Evolutionary conservation across 345 rosid species (phyloP).

Genomic region (Populus simonii): DNA sequence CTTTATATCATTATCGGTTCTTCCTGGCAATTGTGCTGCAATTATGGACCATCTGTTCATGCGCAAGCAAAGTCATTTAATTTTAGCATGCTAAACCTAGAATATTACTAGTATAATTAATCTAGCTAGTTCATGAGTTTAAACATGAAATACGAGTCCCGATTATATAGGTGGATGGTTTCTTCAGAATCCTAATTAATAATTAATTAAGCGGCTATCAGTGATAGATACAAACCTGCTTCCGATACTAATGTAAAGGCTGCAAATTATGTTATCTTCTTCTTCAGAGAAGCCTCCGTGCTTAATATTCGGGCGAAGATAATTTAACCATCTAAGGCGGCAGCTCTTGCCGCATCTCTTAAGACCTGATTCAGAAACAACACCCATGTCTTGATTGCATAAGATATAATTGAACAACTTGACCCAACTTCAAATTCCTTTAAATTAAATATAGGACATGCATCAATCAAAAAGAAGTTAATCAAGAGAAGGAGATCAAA

Average conservation of each 20-base stretch:
- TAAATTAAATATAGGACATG: too few relatives aligned
- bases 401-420: background rate
- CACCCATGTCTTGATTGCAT: background rate
- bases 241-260: conserved; percentile 36
- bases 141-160: too few relatives aligned
- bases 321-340: conserved; percentile 33
- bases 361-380: conserved; percentile 17
- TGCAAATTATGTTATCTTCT: conserved; percentile 34
- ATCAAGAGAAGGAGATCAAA: background rate
- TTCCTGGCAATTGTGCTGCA: conserved; percentile 33
- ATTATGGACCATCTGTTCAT: conserved; percentile 30
- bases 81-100: background rate
- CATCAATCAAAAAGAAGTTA: background rate
- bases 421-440: too few relatives aligned
- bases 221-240: conserved; percentile 20
- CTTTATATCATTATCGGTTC: conserved; percentile 35
- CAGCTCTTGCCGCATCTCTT: conserved; percentile 39
- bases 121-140: too few relatives aligned
- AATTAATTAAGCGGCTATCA: too few relatives aligned
- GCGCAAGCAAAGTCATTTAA: background rate
- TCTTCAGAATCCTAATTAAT: too few relatives aligned
- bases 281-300: conserved; percentile 39
- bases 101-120: background rate
- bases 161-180: too few relatives aligned
- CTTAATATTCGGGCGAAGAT: conserved; percentile 34